A percentile compares a stretch with the other conserved stretches of the same genome.
These are phyloP conservation scores for Pythium chondricola DNA, from an alignment of 352 stramenopile species.

Conservation along the genomic window DNA sequence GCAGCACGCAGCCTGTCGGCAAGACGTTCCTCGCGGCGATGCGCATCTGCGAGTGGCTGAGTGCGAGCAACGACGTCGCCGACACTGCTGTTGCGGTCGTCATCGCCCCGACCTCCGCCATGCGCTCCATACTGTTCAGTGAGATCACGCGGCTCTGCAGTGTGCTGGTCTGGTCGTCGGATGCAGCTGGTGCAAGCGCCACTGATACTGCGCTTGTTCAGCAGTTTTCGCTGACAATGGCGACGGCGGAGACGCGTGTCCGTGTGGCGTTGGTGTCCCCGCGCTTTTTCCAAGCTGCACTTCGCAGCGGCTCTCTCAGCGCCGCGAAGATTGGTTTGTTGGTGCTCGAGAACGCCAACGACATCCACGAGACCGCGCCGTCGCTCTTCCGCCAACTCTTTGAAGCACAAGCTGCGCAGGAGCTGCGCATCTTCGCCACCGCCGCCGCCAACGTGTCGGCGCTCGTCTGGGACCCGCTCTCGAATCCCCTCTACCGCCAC, in stretches of 20 bases:
- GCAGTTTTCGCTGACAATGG: too few relatives aligned
- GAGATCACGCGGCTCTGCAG: conserved; percentile 45
- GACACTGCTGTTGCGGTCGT: conserved; percentile 22
- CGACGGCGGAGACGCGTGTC: background rate
- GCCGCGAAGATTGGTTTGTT: conserved; percentile 36
- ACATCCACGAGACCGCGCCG: conserved; percentile 52
- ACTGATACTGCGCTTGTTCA: background rate
- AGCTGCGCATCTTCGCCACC: conserved; percentile 54
- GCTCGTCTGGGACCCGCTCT: conserved; percentile 36
- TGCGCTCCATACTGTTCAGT: conserved; percentile 23
- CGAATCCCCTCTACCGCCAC: conserved; percentile 53
- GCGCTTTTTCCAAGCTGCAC: conserved; percentile 26
- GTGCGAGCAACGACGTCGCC: background rate
- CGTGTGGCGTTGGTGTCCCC: conserved; percentile 45
- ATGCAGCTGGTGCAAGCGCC: background rate
- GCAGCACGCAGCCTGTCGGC: conserved; percentile 42
- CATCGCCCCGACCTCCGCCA: conserved; percentile 27
- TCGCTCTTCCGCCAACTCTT: conserved; percentile 42
- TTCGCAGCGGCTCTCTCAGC: conserved; percentile 26
- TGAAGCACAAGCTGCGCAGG: conserved; percentile 18
- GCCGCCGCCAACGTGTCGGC: conserved; percentile 40
- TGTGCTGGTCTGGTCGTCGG: conserved; percentile 26
- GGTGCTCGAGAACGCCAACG: conserved; percentile 58
- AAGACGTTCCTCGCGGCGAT: conserved; percentile 66
- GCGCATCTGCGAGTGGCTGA: conserved; percentile 38